Evolutionary conservation across 352 stramenopile genomes (phyloP).

Genomic region (Phytophthora fragariaefolia): DNA sequence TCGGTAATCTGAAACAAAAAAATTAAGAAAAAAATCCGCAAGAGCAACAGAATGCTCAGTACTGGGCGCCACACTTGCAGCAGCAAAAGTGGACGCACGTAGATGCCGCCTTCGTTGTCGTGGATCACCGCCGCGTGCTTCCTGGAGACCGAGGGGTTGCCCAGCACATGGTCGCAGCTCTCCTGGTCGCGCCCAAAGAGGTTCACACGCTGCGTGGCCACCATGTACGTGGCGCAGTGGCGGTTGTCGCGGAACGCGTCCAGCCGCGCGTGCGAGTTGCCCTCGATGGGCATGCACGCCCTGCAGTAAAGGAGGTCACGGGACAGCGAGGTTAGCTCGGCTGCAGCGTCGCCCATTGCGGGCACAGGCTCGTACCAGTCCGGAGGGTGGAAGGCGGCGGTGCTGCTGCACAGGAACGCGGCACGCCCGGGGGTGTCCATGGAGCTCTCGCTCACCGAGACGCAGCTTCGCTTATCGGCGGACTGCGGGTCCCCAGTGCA

Average conservation of each 20-base stretch:
- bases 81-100: conserved; percentile 47
- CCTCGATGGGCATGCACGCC: conserved; percentile 69
- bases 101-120: conserved; percentile 81
- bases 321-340: conserved; percentile 3
- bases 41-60: neutral
- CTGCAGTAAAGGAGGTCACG: conserved; percentile 28
- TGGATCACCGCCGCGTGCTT: conserved; percentile 91
- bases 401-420: conserved; percentile 81
- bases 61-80: neutral
- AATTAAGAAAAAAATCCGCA: neutral
- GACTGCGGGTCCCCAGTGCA: conserved; percentile 12
- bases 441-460: conserved; percentile 25
- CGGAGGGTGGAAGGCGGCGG: conserved; percentile 77
- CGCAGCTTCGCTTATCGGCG: conserved; percentile 10
- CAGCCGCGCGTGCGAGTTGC: conserved; percentile 72
- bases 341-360: neutral
- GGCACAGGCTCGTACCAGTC: conserved; percentile 55
- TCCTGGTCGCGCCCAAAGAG: conserved; percentile 88
- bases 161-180: conserved; percentile 86
- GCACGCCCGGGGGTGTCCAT: conserved; percentile 64
- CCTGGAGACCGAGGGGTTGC: conserved; percentile 86
- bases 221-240: conserved; percentile 88
- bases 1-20: conserved; percentile 73
- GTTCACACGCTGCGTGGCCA: conserved; percentile 83
- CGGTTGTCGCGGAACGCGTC: conserved; percentile 79